A percentile compares a stretch with the other conserved stretches of the same genome.
Conservation (phyloP, 192 early-diverging fungal species). For the Podochytrium sp. region DNA sequence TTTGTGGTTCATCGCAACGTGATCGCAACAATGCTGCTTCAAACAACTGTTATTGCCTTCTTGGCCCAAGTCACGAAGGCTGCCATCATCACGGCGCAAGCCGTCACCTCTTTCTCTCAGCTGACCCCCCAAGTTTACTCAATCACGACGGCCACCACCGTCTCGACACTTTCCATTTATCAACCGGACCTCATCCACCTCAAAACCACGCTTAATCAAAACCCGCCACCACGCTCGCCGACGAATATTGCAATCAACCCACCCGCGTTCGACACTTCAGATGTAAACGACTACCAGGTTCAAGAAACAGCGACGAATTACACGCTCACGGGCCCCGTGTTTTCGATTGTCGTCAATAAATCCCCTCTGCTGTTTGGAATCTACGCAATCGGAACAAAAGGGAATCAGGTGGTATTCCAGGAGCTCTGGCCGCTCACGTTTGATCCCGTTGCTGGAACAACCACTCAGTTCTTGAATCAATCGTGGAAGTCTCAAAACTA, state of each 20-base stretch:
- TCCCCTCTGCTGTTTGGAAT: background rate
- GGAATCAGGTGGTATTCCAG: background rate
- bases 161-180: background rate
- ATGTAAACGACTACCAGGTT: background rate
- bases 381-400: background rate
- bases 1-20: no score
- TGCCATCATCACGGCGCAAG: background rate
- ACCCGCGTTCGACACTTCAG: background rate
- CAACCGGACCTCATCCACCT: background rate
- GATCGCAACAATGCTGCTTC: no score
- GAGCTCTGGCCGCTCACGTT: background rate
- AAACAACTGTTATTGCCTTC: no score
- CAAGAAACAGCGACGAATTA: background rate
- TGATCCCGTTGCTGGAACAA: background rate
- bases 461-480: background rate
- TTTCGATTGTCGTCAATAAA: background rate
- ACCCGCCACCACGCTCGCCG: background rate
- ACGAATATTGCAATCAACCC: background rate
- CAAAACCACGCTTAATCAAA: background rate
- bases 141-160: background rate
- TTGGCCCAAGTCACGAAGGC: no score
- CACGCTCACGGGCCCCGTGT: background rate
- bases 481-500: background rate
- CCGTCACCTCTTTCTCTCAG: background rate
- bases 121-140: background rate